Percentiles rank a stretch among this genome's conserved stretches.
These are phyloP conservation scores for Coniochaeta hoffmannii DNA, from an alignment of 2,329 filamentous ascomycete genomes.

Conservation along the genomic window DNA sequence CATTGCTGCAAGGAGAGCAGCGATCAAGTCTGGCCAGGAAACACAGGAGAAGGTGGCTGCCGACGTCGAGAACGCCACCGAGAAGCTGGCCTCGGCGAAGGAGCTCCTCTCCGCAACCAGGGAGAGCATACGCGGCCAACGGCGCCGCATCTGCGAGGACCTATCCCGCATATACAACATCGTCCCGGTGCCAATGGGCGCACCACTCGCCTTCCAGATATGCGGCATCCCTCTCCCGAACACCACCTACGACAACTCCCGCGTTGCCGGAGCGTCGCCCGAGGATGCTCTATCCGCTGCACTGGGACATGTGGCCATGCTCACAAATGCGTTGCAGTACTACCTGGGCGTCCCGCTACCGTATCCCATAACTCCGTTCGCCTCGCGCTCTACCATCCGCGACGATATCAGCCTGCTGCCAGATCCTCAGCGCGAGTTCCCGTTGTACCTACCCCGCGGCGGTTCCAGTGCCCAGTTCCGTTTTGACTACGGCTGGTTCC, in stretches of 20 bases:
- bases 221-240: constrained; percentile 74
- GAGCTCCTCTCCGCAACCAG: constrained; percentile 47
- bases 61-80: constrained; percentile 54
- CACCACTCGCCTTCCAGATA: constrained; percentile 76
- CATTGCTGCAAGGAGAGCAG: constrained; percentile 55
- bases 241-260: constrained; percentile 56
- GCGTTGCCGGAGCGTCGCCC: constrained; percentile 23
- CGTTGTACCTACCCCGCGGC: constrained; percentile 60
- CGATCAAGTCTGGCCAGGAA: constrained; percentile 58
- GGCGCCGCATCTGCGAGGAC: constrained; percentile 81
- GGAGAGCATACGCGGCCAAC: constrained; percentile 72
- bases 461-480: constrained; percentile 70
- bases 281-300: constrained; percentile 74
- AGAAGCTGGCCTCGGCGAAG: constrained; percentile 50
- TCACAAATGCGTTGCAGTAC: constrained; percentile 69
- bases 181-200: constrained; percentile 46
- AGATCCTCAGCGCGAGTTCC: constrained; percentile 64
- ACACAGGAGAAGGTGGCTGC: constrained; percentile 50
- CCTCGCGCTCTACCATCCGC: constrained; percentile 67
- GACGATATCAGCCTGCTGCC: constrained; percentile 61
- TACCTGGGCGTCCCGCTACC: constrained; percentile 75
- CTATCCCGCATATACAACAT: constrained; percentile 76
- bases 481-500: constrained; percentile 92
- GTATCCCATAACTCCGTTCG: constrained; percentile 67
- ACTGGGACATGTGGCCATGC: constrained; percentile 69